Conservation (phyloP, 768 basidiomycete genomes). For the Phaeotremella fagi region DNA sequence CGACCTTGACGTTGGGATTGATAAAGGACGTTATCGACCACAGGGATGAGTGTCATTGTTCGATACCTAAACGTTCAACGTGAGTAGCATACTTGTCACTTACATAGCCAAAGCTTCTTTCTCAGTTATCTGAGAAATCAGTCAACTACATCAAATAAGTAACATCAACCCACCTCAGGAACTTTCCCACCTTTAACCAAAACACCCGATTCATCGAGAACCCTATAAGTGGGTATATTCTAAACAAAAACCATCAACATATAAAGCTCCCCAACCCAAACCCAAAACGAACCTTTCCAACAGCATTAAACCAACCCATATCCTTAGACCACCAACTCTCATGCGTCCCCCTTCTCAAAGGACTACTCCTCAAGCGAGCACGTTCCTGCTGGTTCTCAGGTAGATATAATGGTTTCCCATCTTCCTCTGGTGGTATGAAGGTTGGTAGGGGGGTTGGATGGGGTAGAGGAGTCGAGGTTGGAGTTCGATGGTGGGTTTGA, state of each 20-base stretch:
- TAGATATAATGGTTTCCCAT: constrained; percentile 36
- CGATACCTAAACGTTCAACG: too few species aligned
- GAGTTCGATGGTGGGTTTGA: constrained; percentile 18
- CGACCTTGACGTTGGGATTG: constrained; percentile 89
- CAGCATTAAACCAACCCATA: constrained; percentile 44
- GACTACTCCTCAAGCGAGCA: constrained; percentile 33
- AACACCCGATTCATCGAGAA: constrained; percentile 74
- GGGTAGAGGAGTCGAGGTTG: constrained; percentile 32
- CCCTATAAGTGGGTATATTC: constrained; percentile 75
- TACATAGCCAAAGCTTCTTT: constrained; percentile 54
- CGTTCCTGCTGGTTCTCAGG: constrained; percentile 34
- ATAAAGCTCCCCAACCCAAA: background rate
- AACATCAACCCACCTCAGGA: constrained; percentile 60
- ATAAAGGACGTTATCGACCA: constrained; percentile 80
- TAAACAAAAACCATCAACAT: background rate
- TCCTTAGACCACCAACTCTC: constrained; percentile 43
- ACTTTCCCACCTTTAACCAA: constrained; percentile 67
- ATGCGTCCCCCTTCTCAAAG: constrained; percentile 39
- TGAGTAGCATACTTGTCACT: constrained; percentile 73
- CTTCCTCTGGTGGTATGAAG: constrained; percentile 23
- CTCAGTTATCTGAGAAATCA: constrained; percentile 23
- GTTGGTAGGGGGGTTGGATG: constrained; percentile 12
- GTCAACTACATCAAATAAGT: background rate
- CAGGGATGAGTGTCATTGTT: constrained; percentile 53
- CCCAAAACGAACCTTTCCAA: constrained; percentile 33